Conservation (phyloP, 1,284 basidiomycete species). For the Leccinum pseudoinsigne region DNA sequence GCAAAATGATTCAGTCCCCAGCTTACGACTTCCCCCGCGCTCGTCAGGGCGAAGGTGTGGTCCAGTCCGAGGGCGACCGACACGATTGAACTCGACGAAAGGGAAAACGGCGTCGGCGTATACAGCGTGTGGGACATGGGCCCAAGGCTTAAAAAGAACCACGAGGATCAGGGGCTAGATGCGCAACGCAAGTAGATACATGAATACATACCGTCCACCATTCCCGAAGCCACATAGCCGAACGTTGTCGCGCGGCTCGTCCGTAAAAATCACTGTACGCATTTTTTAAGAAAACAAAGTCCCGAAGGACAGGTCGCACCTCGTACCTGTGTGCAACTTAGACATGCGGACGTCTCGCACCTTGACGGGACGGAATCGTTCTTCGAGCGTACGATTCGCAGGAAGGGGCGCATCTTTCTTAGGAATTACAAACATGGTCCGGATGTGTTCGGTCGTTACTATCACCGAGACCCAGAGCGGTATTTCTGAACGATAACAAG, state of each 20-base stretch:
- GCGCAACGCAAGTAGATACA: not conserved
- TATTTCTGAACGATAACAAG: slow-evolving; percentile 53
- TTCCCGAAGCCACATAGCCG: slow-evolving; percentile 86
- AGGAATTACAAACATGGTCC: slow-evolving; percentile 70
- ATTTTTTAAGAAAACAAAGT: slow-evolving; percentile 2
- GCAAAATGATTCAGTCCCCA: slow-evolving; percentile 91
- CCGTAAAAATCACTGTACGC: slow-evolving; percentile 64
- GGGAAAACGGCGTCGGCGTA: slow-evolving; percentile 56
- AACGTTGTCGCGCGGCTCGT: slow-evolving; percentile 73
- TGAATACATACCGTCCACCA: slow-evolving; percentile 62
- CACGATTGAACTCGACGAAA: slow-evolving; percentile 51
- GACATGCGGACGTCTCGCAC: slow-evolving; percentile 77
- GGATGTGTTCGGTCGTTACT: slow-evolving; percentile 79
- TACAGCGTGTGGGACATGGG: slow-evolving; percentile 81
- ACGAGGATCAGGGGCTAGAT: slow-evolving; percentile 9
- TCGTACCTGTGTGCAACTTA: slow-evolving; percentile 70
- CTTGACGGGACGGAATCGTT: slow-evolving; percentile 58
- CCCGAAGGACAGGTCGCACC: slow-evolving; percentile 2
- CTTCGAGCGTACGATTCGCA: slow-evolving; percentile 34
- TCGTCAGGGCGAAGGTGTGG: slow-evolving; percentile 88
- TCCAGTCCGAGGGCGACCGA: slow-evolving; percentile 89
- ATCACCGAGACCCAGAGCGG: slow-evolving; percentile 82
- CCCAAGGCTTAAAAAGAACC: slow-evolving; percentile 57
- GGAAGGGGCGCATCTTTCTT: slow-evolving; percentile 27
- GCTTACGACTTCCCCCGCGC: slow-evolving; percentile 79